Evolutionary conservation across 306 rosid genomes (phyloP).

Genomic region (Quercus robur): DNA sequence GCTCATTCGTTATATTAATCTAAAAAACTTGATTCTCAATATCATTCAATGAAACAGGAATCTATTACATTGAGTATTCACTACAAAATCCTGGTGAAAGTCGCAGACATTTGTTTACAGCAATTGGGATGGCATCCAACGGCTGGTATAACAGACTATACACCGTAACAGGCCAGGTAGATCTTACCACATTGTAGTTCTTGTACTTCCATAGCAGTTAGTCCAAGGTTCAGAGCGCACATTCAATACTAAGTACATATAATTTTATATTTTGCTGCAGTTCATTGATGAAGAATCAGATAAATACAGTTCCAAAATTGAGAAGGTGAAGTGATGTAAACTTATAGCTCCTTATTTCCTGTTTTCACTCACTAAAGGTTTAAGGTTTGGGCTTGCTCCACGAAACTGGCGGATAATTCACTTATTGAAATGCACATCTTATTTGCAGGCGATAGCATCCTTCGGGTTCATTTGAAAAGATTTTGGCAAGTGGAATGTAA

Average conservation of each 20-base stretch:
- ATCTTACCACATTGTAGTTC: not conserved
- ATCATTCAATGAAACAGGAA: constrained; percentile 40
- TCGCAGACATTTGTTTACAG: constrained; percentile 64
- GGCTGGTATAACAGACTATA: constrained; percentile 92
- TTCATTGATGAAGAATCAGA: constrained; percentile 62
- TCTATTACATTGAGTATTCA: constrained; percentile 75
- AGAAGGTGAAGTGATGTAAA: constrained; percentile 43
- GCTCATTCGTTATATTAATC: not conserved
- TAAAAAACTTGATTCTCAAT: not conserved
- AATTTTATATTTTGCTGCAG: constrained; percentile 35
- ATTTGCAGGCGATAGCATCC: constrained; percentile 73
- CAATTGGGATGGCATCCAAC: constrained; percentile 84
- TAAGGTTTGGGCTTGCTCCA: not conserved
- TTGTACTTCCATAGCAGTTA: not conserved
- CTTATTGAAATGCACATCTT: not conserved
- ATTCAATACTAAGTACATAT: not conserved
- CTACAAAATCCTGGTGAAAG: constrained; percentile 78
- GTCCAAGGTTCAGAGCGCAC: not conserved
- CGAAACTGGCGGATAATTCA: constrained; percentile 1
- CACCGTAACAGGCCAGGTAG: constrained; percentile 92
- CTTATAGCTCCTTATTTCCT: not conserved
- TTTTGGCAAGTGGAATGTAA: not conserved
- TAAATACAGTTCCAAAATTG: constrained; percentile 55
- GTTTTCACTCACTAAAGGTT: not conserved
- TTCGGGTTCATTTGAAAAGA: constrained; percentile 56